Conservation (phyloP, 495 filamentous ascomycete genomes). For the Xylaria sp. region DNA sequence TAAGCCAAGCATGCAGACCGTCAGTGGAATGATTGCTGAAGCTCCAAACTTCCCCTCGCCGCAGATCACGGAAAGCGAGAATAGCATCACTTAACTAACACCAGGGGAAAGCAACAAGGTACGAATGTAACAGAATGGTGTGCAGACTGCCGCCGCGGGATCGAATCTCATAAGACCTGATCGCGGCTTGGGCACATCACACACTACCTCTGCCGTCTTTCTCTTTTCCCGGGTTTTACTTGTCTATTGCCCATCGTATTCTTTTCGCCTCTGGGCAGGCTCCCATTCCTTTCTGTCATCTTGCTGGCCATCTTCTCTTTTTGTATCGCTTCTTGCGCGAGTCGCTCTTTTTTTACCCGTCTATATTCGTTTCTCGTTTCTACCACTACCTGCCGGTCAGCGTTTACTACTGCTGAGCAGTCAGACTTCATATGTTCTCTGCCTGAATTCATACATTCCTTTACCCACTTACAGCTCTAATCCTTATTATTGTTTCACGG, state of each 20-base stretch:
- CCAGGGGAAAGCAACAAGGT: conserved; percentile 9
- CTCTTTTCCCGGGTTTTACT: conserved; percentile 23
- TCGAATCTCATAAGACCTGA: conserved; percentile 10
- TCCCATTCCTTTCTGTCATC: conserved; percentile 25
- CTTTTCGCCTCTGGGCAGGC: conserved; percentile 22
- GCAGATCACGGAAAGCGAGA: conserved; percentile 23
- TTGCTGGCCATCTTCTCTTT: conserved; percentile 26
- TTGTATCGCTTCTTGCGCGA: conserved; percentile 25
- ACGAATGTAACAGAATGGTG: not conserved
- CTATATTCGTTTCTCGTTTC: not conserved
- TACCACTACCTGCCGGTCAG: conserved; percentile 36
- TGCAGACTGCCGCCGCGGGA: not conserved
- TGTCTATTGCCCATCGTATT: conserved; percentile 26
- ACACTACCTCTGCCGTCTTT: conserved; percentile 1
- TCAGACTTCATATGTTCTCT: conserved; percentile 31
- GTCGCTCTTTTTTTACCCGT: conserved; percentile 26
- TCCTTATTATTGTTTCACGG: conserved; percentile 15
- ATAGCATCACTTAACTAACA: conserved; percentile 6
- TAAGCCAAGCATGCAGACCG: conserved; percentile 12
- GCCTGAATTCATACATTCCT: not conserved
- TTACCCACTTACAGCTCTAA: conserved; percentile 17
- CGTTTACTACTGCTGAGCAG: conserved; percentile 38
- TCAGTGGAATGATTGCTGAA: conserved; percentile 7
- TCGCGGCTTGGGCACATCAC: conserved; percentile 8
- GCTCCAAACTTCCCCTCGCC: conserved; percentile 17